Evolutionary conservation across 306 rosid genomes (phyloP), one percentile per base, ranked within the genome.

Genomic region (Neltuma alba): DNA sequence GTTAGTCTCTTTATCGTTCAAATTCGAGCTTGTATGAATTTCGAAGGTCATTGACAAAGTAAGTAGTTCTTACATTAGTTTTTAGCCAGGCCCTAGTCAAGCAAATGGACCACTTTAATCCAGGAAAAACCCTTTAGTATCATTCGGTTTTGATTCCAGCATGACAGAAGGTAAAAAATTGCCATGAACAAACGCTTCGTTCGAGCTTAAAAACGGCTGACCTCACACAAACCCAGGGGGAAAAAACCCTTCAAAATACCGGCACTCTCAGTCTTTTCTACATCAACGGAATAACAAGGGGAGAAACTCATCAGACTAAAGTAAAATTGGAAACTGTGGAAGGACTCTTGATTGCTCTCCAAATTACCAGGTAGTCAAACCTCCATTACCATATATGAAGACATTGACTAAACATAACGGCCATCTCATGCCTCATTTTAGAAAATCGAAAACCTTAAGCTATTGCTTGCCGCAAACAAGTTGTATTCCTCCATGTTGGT

Each of bases 381-480:
- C 90, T 86, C 84, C 82, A 73, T 79, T 75, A 72, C 83, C 89
- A 85, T 81, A 84, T 75, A 83, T 87, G 86, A 86, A 86, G 91
- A 86, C 63, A 64, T 85, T 87, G 91, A 84, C 91, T 85, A 76
- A 85, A 78, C 79, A 42, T 81, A 83, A 86, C 89, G 80, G 94
- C 91, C 95, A 80, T 89, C 86, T 87, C 81, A 74, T 77, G 76
- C 87, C 82, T 89, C 90, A 80, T 85, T 83, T 87, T 79, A 89
- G 86, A 93, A 93, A 91, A 93, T 85, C 11, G 94, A 87, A 84
- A 95, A 91, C 85, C 88, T 83, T 80, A 89, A 48, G 78, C 90
- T 91, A 38, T 88, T 89, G 80, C 93, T 88, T 74, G 98, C 86
- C 9, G 98, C 96, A 89, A 95, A 95, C 84, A 95, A 86, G 88